Evolutionary conservation across 805 yeast genomes (phyloP).

Genomic region (Saturnispora besseyi): DNA sequence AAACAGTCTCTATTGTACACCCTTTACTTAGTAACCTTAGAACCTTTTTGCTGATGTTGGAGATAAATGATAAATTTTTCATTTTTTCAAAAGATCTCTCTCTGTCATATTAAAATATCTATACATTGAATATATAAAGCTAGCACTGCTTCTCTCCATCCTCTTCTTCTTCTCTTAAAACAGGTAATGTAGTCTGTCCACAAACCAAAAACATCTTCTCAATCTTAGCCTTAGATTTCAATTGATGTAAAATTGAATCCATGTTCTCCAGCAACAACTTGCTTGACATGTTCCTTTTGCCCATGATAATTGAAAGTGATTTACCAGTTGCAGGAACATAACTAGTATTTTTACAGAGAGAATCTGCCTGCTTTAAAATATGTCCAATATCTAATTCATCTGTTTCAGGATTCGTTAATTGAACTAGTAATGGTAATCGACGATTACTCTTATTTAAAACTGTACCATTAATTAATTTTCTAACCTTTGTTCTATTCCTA

Average conservation of each 20-base stretch:
- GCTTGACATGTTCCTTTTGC: slow-evolving; percentile 39
- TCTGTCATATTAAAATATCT: not conserved
- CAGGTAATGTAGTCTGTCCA: slow-evolving; percentile 1
- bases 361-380: slow-evolving; percentile 53
- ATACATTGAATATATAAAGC: not conserved
- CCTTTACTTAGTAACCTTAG: not conserved
- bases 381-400: slow-evolving; percentile 60
- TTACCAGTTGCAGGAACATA: slow-evolving; percentile 55
- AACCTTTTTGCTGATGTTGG: not conserved
- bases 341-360: slow-evolving; percentile 54
- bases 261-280: slow-evolving; percentile 43
- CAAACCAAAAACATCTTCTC: slow-evolving; percentile 7
- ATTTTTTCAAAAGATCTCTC: not conserved
- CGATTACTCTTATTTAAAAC: slow-evolving; percentile 56
- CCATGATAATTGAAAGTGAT: slow-evolving; percentile 52
- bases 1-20: not conserved
- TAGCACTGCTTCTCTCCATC: not conserved
- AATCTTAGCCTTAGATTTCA: slow-evolving; percentile 25
- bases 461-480: slow-evolving; percentile 44
- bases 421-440: slow-evolving; percentile 59
- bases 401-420: slow-evolving; percentile 43
- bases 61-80: not conserved
- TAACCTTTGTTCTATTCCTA: slow-evolving; percentile 53
- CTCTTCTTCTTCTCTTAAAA: not conserved
- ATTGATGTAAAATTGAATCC: slow-evolving; percentile 39